Base-by-base conservation (phyloP, 202 grass and related monocot species). In the Elaeis oleifera region DNA sequence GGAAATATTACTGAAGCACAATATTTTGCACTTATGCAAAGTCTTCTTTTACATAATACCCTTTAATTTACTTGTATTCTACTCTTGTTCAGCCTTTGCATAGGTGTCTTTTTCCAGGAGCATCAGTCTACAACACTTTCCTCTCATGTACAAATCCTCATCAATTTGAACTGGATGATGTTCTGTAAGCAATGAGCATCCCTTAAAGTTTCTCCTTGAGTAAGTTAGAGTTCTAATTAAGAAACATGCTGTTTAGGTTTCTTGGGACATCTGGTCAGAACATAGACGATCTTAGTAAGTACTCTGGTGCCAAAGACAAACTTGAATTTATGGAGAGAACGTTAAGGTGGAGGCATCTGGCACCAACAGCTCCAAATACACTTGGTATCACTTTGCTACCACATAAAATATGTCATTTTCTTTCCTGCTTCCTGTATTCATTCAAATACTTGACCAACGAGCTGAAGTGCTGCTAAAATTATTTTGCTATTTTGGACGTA, bases 191-290 rank as follows among this genome's bases (percentile, higher is more conserved):
- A 53, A 18, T 18, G 3, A 60, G 24, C 16, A 21, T 67, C 19
- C 49, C 2, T 31, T 5, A 23, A 56, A 59, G 27, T 56, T 56
- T 67, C 5, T 49, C 60, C 60, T 73, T 70, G 44, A 48, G 14
- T 32, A 60, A 15, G 20, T 24, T 73, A 2, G 49, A 69, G 14
- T 39, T 59, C 60, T 66, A 75, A 52, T 86, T 64, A 22, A 3
- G 15, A 58, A 50, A 18, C 50, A 77, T 16, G 58, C 15, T 75
- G 36, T 76, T 54, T 64, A 97, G 92, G 55, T 97, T 92, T 77
- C 53, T 92, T 59, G 92, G 92, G 79, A 92, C 92, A 72, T 92
- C 92, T 79, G 92, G 92, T 3, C 92, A 97, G 77, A 97, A 91
- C 65, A 81, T 97, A 77, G 88, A 89, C 58, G 88, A 97, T 61